Conservation (phyloP, 1,284 basidiomycete species). For the Cystobasidium slooffiae region DNA sequence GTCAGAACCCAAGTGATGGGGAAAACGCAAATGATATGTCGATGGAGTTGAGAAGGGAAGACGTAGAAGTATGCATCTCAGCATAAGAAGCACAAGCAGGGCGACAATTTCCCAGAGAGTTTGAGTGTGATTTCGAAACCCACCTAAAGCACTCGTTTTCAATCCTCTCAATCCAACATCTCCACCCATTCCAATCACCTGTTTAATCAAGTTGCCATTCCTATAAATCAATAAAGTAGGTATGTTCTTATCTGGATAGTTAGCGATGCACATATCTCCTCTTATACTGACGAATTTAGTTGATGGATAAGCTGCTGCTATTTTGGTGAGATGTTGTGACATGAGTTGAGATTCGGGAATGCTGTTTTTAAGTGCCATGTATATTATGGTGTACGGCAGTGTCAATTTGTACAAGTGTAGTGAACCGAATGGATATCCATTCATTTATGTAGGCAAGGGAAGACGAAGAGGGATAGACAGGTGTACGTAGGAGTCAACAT, state of each 20-base stretch:
- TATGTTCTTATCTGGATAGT: conserved; percentile 87
- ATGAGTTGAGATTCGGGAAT: conserved; percentile 78
- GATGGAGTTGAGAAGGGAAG: too few relatives aligned
- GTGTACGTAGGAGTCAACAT: neutral
- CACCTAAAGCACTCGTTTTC: conserved; percentile 81
- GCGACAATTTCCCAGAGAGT: too few relatives aligned
- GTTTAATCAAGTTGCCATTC: conserved; percentile 83
- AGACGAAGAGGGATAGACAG: neutral
- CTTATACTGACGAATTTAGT: conserved; percentile 97
- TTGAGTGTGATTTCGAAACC: too few relatives aligned
- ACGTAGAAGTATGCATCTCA: too few relatives aligned
- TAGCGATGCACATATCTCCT: conserved; percentile 92
- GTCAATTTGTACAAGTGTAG: conserved; percentile 49
- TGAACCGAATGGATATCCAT: conserved; percentile 15
- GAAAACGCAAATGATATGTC: too few relatives aligned
- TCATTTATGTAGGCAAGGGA: neutral
- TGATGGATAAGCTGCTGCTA: conserved; percentile 81
- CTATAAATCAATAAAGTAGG: conserved; percentile 93
- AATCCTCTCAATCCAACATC: conserved; percentile 70
- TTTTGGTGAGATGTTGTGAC: conserved; percentile 69
- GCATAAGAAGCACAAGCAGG: too few relatives aligned
- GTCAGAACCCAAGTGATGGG: neutral
- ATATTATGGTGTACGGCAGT: neutral
- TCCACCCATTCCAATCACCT: conserved; percentile 70
- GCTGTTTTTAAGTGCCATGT: conserved; percentile 60